Evolutionary conservation across 495 filamentous ascomycete species (phyloP).

Genomic region (Paragyromitra xinjiangensis): DNA sequence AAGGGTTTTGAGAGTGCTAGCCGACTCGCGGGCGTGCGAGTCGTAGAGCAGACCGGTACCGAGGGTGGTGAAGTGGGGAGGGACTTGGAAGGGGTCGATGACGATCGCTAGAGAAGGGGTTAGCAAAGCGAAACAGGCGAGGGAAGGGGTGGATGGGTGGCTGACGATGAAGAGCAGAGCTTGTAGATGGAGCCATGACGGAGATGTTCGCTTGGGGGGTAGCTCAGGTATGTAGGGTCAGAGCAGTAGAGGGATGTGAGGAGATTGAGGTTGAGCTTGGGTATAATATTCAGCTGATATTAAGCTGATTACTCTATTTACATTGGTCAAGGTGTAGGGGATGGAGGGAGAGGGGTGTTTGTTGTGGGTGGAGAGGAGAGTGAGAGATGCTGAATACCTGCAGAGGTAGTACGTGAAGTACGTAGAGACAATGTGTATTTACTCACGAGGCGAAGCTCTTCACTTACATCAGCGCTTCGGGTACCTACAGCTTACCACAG

Average conservation of each 20-base stretch:
- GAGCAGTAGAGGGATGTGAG: neutral
- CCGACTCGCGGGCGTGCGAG: constrained; percentile 6
- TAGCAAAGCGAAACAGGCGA: neutral
- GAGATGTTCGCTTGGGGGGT: neutral
- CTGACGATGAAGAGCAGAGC: constrained; percentile 15
- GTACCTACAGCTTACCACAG: neutral
- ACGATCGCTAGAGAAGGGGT: constrained; percentile 5
- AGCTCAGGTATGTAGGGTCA: neutral
- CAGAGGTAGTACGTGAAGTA: too few relatives aligned
- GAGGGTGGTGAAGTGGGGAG: neutral
- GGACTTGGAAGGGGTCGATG: neutral
- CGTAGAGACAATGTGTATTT: too few relatives aligned
- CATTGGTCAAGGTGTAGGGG: too few relatives aligned
- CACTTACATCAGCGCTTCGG: too few relatives aligned
- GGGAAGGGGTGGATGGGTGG: neutral
- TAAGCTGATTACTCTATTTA: too few relatives aligned
- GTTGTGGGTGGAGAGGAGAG: neutral
- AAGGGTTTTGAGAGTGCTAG: constrained; percentile 7
- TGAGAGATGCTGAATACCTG: too few relatives aligned
- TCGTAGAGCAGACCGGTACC: constrained; percentile 1
- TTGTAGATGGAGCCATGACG: constrained; percentile 23
- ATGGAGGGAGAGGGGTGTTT: too few relatives aligned
- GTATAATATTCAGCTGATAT: too few relatives aligned
- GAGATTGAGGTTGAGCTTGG: too few relatives aligned
- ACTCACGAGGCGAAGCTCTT: too few relatives aligned